Evolutionary conservation across 306 rosid species (phyloP), one percentile per base, ranked within the genome.

Genomic region (Heteromeles arbutifolia): DNA sequence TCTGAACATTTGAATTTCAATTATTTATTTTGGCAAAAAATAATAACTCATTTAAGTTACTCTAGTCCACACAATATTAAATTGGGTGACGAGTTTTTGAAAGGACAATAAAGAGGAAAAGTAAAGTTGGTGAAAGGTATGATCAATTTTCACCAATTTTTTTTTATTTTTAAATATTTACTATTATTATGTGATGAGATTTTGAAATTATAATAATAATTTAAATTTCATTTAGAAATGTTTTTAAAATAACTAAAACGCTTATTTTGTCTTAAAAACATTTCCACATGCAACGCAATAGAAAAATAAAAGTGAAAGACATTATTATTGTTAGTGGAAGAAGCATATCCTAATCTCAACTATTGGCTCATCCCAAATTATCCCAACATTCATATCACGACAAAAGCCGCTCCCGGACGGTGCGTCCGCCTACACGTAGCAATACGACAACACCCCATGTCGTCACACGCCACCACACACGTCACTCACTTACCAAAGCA

Each of bases 371-470:
- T 65, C 70, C 48, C 14, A 34, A 37, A 19, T 19, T 0, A 37
- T 15, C 68, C 77, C 26, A 70, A 29, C 10, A 4, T 8, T 67
- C 70, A 10, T 45, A 45, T 45, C 15, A 12, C 5, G 76, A 56
- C 71, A 29, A 77, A 48, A 48, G 76, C 70, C 73, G 58, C 39
- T 71, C 34, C 7, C 21, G 72, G 77, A 64, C 32, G 72, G 77
- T 52, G 72, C 53, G 29, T 22, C 39, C 32, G 53, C 32, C 48
- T 44, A 73, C 77, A 45, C 80, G 75, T 48, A 59, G 19, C 53
- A 56, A 39, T 10, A 21, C 53, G 58, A 56, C 80, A 65, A 54
- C 34, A 12, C 8, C 5, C 6, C 11, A n/a, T 45, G 75, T 25
- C 78, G 78, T 72, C 70, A 25, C 63, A 22, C 24, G 13, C 17